Evolutionary conservation across 768 basidiomycete genomes (phyloP), one percentile per base, ranked within the genome.

Genomic region (Lepiota venenata): DNA sequence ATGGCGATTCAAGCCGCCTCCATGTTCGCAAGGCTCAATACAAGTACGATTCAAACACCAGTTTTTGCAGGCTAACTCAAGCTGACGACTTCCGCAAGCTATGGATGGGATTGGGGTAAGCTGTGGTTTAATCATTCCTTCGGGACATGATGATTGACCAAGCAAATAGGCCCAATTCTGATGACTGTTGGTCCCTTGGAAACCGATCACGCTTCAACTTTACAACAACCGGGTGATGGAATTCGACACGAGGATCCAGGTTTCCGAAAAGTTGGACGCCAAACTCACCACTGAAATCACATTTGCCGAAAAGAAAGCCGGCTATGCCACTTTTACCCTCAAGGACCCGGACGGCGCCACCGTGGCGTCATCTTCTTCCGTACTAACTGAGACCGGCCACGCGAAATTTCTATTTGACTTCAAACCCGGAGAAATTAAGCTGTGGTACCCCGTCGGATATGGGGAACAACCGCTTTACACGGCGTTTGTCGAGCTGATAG

Each of bases 21-120:
- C 91, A 95, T 64, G 89, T 95, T 20, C 82, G 94, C 44, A 98
- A 97, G 71, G 93, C 94, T 1, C 91, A 93, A 64, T 97, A 94
- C 74, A 88, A 91, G 83, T 93, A 66, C 56, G 82, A 69, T 47
- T 57, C n/a, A 60, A 16, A 29, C 5, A 4, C 20, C 50, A 10
- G n/a, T 37, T 16, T 50, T 54, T 14, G 18, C 29, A 15, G 18
- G 11, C 5, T n/a, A 29, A 14, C 15, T 59, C 41, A 15, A 32
- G 29, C 15, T 18, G n/a, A 42, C 10, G 22, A 20, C 27, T 38
- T 35, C 29, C 27, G 15, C 41, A 29, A 91, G 89, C 64, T 92
- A 92, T 63, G 90, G 90, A 16, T 93, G 91, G 92, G 92, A 93
- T 64, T 94, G 92, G 91, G 90, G 85, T 80, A 58, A 35, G 67